These are phyloP conservation scores for Adansonia madagascariensis DNA, from an alignment of 441 rosid genomes.

Conservation along the genomic window DNA sequence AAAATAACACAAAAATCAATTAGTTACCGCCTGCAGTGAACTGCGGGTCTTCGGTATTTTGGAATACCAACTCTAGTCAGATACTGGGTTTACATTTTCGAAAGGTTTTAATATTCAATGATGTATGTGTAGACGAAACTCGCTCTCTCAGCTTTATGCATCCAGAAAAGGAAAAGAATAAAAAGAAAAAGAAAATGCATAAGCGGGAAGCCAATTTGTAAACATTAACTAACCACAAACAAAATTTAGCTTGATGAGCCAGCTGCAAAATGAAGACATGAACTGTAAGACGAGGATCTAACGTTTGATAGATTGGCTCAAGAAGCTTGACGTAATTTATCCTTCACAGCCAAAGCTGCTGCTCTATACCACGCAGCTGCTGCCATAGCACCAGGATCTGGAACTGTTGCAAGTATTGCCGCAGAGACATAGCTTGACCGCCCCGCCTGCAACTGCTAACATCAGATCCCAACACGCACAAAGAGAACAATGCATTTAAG, in stretches of 20 bases:
- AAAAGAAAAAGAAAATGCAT: slow-evolving; percentile 34
- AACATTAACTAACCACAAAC: slow-evolving; percentile 19
- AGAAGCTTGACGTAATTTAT: slow-evolving; percentile 28
- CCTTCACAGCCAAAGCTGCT: slow-evolving; percentile 79
- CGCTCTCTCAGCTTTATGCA: slow-evolving; percentile 57
- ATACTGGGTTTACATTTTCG: slow-evolving; percentile 1
- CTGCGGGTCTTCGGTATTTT: no score
- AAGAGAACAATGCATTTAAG: no score
- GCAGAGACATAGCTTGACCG: slow-evolving; percentile 78
- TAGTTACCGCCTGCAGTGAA: no score
- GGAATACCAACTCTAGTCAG: no score
- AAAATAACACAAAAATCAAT: no score
- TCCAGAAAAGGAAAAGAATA: background rate
- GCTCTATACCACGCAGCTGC: slow-evolving; percentile 91
- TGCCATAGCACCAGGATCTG: slow-evolving; percentile 99
- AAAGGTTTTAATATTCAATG: background rate
- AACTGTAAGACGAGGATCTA: background rate
- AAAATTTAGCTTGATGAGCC: slow-evolving; percentile 20
- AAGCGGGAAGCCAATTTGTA: slow-evolving; percentile 53
- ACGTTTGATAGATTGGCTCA: slow-evolving; percentile 21
- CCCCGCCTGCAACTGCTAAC: slow-evolving; percentile 64
- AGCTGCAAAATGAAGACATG: slow-evolving; percentile 20
- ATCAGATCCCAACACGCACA: no score
- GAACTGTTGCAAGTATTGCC: slow-evolving; percentile 67
- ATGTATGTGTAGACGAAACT: slow-evolving; percentile 24